A percentile compares a stretch with the other conserved stretches of the same genome.
Conservation (phyloP, 257 asterid genomes). For the Cynanchum wilfordii region DNA sequence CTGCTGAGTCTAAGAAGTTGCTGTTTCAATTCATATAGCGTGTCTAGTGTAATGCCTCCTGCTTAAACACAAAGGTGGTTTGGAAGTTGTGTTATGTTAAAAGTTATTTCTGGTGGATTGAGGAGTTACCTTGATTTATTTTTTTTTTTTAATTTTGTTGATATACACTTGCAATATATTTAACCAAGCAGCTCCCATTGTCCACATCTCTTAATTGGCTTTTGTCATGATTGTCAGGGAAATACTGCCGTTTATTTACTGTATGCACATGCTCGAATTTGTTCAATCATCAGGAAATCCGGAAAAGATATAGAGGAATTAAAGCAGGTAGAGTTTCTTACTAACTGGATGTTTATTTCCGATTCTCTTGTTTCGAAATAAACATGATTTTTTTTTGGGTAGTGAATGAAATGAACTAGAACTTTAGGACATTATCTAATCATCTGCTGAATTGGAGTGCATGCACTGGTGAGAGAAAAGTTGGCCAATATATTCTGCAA, state of each 20-base stretch:
- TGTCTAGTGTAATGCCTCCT: not conserved
- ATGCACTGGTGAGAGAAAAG: not conserved
- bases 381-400: no score
- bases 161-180: not conserved
- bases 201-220: slow-evolving; percentile 2
- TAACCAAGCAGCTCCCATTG: not conserved
- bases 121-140: not conserved
- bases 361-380: not conserved
- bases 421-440: not conserved
- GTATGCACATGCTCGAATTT: slow-evolving; percentile 97
- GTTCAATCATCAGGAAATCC: slow-evolving; percentile 90
- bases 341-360: not conserved
- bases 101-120: not conserved
- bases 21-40: not conserved
- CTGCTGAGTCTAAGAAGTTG: not conserved
- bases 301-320: slow-evolving; percentile 75
- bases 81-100: not conserved
- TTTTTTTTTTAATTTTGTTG: no score
- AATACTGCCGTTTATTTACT: slow-evolving; percentile 93
- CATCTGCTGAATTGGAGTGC: not conserved
- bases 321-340: slow-evolving; percentile 45
- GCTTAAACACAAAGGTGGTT: not conserved
- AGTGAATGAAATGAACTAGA: not conserved
- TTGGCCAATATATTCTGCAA: not conserved
- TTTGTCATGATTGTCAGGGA: slow-evolving; percentile 56